Percentiles rank a stretch among this genome's conserved stretches.
Evolutionary conservation across 306 rosid species (phyloP).

Genomic region (Dryas alaskensis): DNA sequence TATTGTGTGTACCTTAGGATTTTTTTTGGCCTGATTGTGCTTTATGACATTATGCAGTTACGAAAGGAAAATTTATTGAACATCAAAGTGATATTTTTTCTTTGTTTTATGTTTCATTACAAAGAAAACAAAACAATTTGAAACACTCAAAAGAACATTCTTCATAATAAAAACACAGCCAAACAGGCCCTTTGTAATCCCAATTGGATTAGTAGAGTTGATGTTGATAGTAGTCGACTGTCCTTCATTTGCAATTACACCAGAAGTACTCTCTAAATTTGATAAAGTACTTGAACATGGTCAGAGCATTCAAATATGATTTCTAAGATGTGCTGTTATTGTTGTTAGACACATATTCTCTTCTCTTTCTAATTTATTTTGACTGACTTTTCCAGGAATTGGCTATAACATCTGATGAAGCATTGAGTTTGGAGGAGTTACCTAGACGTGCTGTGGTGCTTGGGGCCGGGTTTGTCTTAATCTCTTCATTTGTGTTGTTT

Average conservation of each 20-base stretch:
- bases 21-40: neutral
- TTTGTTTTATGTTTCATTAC: neutral
- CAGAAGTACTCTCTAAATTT: neutral
- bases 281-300: neutral
- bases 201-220: neutral
- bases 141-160: neutral
- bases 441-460: conserved; percentile 84
- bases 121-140: neutral
- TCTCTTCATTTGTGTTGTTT: conserved; percentile 21
- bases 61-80: too few species aligned
- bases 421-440: conserved; percentile 86
- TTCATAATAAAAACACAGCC: neutral
- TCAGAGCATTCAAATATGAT: conserved; percentile 12
- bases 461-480: conserved; percentile 79
- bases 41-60: neutral
- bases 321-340: neutral
- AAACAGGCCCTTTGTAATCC: neutral
- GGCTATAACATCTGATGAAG: conserved; percentile 94
- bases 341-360: conserved; percentile 4
- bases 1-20: neutral
- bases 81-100: neutral
- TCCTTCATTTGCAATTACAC: neutral
- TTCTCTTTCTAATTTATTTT: conserved; percentile 4
- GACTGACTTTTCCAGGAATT: conserved; percentile 54
- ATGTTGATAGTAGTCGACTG: neutral